Evolutionary conservation across 208 protist species (phyloP).

Genomic region (Porcisia hertigi): DNA sequence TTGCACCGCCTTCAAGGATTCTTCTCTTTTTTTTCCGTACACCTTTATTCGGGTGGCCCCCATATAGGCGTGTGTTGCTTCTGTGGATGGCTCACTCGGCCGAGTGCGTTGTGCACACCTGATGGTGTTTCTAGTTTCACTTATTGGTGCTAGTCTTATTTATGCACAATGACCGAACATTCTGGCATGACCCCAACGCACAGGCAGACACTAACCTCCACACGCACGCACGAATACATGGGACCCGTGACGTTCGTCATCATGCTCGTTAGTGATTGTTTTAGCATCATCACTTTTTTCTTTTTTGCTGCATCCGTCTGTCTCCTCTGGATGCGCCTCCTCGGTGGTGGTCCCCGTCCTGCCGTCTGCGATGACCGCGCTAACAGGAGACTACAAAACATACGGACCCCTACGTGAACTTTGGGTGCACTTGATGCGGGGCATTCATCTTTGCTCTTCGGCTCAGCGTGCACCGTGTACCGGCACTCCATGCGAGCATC

Average conservation of each 20-base stretch:
- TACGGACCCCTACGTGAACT: neutral
- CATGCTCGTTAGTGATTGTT: neutral
- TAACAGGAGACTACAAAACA: neutral
- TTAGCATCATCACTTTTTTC: neutral
- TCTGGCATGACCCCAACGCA: neutral
- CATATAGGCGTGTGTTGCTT: neutral
- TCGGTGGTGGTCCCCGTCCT: neutral
- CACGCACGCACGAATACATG: constrained; percentile 2
- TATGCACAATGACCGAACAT: neutral
- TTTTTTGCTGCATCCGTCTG: neutral
- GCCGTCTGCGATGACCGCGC: neutral
- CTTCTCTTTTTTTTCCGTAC: neutral
- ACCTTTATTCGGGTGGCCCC: neutral
- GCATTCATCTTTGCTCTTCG: neutral
- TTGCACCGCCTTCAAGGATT: neutral
- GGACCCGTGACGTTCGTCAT: neutral
- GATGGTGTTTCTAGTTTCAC: neutral
- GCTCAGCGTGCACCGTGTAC: neutral
- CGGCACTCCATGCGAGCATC: neutral
- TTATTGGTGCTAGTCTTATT: neutral
- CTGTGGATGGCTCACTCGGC: neutral
- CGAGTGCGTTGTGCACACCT: neutral
- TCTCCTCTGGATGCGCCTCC: neutral
- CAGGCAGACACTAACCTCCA: neutral
- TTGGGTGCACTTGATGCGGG: neutral